Evolutionary conservation across 345 rosid species (phyloP).

Genomic region (Eucalyptus regnans): DNA sequence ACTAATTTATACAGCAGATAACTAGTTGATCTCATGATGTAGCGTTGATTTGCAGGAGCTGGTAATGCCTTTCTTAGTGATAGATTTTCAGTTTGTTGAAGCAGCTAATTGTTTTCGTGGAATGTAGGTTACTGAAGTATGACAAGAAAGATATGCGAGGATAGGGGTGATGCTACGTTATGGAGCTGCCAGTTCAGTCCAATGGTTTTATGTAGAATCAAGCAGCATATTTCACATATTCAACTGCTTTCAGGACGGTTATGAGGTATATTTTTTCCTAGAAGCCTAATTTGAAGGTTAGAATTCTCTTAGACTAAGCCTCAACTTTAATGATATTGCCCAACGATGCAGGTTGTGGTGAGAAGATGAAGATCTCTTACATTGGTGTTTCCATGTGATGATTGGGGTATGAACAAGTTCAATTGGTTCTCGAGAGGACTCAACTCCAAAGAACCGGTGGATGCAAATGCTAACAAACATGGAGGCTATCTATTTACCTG

Average conservation of each 20-base stretch:
- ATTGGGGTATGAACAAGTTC: no score
- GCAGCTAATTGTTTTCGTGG: background rate
- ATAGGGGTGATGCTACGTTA: slow-evolving; percentile 41
- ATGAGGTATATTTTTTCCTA: slow-evolving; percentile 12
- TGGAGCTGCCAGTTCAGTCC: slow-evolving; percentile 21
- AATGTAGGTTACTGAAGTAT: slow-evolving; percentile 17
- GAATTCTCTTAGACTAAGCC: no score
- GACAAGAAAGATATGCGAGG: slow-evolving; percentile 13
- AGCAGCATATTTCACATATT: slow-evolving; percentile 23
- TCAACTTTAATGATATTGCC: no score
- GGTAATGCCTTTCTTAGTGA: background rate
- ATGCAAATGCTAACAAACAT: no score
- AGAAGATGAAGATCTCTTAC: no score
- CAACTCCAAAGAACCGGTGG: no score
- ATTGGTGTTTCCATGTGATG: no score
- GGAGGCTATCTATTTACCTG: no score
- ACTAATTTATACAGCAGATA: rapidly evolving
- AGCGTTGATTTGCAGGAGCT: background rate
- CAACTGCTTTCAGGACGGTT: slow-evolving; percentile 23
- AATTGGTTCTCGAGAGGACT: no score
- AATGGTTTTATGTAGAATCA: slow-evolving; percentile 25
- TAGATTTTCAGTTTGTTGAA: background rate
- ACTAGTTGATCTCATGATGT: background rate
- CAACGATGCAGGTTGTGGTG: no score
- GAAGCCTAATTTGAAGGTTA: no score